A percentile compares a stretch with the other conserved stretches of the same genome.
phyloP scores from a whole-genome alignment of 1,284 basidiomycete genomes.

The Ustilago sp. region DNA sequence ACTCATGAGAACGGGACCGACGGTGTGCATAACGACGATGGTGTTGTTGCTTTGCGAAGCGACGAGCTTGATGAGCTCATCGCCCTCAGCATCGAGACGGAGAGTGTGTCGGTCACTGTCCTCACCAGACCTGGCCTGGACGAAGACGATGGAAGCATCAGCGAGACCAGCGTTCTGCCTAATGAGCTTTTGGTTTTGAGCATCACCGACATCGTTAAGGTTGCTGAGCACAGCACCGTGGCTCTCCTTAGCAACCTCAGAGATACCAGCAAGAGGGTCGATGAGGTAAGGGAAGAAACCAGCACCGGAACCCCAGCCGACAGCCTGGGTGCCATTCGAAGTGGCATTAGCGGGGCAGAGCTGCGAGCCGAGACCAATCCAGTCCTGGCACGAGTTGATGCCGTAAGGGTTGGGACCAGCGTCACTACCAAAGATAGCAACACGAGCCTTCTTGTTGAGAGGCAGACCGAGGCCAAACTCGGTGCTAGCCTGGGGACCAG shows the following conservation, averaged over 20 bases:
- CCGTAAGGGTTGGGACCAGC: constrained; percentile 44
- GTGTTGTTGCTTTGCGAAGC: constrained; percentile 75
- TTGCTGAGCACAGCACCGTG: constrained; percentile 32
- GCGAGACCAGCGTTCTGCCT: constrained; percentile 28
- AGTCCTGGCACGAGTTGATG: constrained; percentile 36
- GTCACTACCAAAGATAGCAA: constrained; percentile 47
- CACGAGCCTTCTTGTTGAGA: constrained; percentile 29
- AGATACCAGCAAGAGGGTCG: constrained; percentile 50
- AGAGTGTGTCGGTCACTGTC: constrained; percentile 70
- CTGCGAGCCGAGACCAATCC: constrained; percentile 55
- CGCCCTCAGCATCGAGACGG: constrained; percentile 66
- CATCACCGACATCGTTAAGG: constrained; percentile 46
- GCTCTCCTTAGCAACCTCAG: constrained; percentile 25
- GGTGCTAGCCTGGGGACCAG: constrained; percentile 23
- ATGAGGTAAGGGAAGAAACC: constrained; percentile 59
- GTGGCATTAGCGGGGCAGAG: constrained; percentile 39
- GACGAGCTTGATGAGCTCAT: constrained; percentile 69
- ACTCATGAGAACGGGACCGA: constrained; percentile 47
- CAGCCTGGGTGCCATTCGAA: constrained; percentile 40
- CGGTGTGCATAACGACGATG: constrained; percentile 81
- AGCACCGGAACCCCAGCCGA: constrained; percentile 39
- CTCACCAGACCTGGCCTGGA: constrained; percentile 71
- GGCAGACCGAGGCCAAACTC: constrained; percentile 40
- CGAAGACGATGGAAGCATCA: constrained; percentile 48
- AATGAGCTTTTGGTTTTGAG: constrained; percentile 27